Conservation (phyloP, 225 moss, liverwort and hornwort genomes). For the Straminergon stramineum region DNA sequence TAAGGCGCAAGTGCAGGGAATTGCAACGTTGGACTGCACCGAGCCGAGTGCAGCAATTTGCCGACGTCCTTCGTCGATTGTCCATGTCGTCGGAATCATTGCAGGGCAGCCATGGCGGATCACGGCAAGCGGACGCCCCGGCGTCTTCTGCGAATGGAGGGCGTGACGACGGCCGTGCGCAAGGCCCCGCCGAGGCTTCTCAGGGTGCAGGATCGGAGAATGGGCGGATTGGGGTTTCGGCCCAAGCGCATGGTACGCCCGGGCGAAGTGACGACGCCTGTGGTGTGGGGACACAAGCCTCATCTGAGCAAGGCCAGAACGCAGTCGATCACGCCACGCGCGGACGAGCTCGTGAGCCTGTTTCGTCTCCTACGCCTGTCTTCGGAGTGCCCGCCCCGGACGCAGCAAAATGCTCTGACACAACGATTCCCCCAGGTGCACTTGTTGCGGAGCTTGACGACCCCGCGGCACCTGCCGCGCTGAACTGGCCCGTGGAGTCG, state of each 20-base stretch:
- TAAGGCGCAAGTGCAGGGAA: neutral
- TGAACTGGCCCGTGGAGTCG: neutral
- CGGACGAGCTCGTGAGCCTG: slow-evolving; percentile 5
- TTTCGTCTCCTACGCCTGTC: neutral
- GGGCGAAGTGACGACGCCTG: neutral
- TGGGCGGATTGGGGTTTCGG: neutral
- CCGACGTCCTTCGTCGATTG: neutral
- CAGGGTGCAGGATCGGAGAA: neutral
- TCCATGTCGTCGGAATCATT: neutral
- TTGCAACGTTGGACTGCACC: neutral
- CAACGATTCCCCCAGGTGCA: neutral
- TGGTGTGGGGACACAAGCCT: neutral
- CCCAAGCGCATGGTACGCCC: neutral
- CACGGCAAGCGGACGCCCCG: neutral
- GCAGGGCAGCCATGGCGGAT: neutral
- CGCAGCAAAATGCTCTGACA: neutral
- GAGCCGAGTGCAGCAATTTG: neutral
- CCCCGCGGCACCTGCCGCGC: neutral
- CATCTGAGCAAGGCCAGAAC: neutral
- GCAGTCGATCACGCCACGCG: neutral
- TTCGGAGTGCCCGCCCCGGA: neutral
- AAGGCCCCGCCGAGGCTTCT: neutral
- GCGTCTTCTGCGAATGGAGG: neutral
- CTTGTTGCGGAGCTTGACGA: slow-evolving; percentile 8
- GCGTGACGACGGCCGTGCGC: neutral